phyloP scores from a whole-genome alignment of 352 stramenopile species.

The Globisporangium rhizosaccharum region DNA sequence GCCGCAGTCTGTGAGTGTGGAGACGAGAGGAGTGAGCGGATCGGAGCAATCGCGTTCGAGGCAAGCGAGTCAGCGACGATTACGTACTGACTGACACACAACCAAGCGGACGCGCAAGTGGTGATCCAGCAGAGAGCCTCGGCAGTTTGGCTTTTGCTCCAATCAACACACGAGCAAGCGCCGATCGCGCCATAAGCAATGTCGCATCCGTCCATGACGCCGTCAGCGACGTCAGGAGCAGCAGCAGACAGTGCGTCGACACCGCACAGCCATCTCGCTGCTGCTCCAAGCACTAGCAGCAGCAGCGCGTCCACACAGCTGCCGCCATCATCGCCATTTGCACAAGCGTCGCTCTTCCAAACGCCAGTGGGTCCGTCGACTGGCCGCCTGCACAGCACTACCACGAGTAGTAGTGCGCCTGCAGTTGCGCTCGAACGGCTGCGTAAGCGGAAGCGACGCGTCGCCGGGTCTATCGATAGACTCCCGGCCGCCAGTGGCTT shows the following conservation, averaged over 20 bases:
- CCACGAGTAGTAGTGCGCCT: not conserved
- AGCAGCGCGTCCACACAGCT: not conserved
- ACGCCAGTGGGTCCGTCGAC: slow-evolving; percentile 4
- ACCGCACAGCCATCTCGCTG: not conserved
- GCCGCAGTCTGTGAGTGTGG: too few relatives aligned
- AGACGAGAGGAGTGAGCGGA: too few relatives aligned
- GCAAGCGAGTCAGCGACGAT: too few relatives aligned
- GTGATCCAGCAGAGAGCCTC: not conserved
- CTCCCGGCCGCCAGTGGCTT: not conserved
- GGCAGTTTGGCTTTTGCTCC: not conserved
- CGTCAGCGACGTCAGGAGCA: not conserved
- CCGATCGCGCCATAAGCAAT: not conserved
- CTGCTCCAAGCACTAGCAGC: not conserved
- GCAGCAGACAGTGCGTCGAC: not conserved
- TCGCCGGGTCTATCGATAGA: slow-evolving; percentile 30
- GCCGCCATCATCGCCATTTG: not conserved
- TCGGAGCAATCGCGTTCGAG: too few relatives aligned
- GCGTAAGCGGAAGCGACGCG: slow-evolving; percentile 37
- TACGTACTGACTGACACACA: too few relatives aligned
- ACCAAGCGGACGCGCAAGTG: too few relatives aligned
- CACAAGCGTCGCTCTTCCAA: slow-evolving; percentile 14
- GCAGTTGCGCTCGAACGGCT: slow-evolving; percentile 10
- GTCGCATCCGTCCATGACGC: slow-evolving; percentile 4
- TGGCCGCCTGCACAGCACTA: not conserved
- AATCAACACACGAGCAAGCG: too few relatives aligned